Conservation (phyloP, 164 flowering plant genomes). For the Cinnamomum micranthum region DNA sequence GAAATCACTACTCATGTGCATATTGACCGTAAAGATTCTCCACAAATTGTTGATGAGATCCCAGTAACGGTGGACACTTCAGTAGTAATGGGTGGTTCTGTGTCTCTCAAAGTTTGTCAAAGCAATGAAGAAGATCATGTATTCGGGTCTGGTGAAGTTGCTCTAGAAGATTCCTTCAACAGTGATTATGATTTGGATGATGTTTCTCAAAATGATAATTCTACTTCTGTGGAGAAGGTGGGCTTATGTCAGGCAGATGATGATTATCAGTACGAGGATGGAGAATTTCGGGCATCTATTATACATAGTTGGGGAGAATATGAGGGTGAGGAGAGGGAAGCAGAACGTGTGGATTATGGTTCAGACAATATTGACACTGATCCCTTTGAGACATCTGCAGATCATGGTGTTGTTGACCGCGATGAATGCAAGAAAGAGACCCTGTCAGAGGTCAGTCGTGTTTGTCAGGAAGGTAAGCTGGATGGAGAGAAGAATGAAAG, state of each 20-base stretch:
- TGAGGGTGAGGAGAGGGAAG: conserved; percentile 40
- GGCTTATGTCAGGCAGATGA: conserved; percentile 39
- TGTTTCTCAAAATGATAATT: conserved; percentile 24
- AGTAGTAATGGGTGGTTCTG: neutral
- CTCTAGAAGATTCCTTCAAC: conserved; percentile 13
- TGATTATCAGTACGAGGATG: conserved; percentile 76
- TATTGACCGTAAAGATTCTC: conserved; percentile 9
- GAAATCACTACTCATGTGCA: conserved; percentile 9
- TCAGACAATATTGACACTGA: conserved; percentile 35
- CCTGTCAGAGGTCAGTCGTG: conserved; percentile 9
- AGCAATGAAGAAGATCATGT: conserved; percentile 17
- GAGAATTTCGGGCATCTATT: conserved; percentile 57
- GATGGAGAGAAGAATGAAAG: conserved; percentile 8
- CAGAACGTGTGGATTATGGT: conserved; percentile 61
- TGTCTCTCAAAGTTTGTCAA: conserved; percentile 13
- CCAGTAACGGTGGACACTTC: conserved; percentile 1
- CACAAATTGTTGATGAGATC: conserved; percentile 5
- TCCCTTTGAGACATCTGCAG: conserved; percentile 24
- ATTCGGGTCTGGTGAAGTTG: conserved; percentile 12
- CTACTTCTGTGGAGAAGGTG: conserved; percentile 10
- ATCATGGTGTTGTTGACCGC: conserved; percentile 19
- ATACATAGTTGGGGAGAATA: conserved; percentile 44
- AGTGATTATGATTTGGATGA: conserved; percentile 27
- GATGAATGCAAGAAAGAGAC: conserved; percentile 21
- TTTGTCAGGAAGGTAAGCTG: conserved; percentile 11